A percentile compares a stretch with the other conserved stretches of the same genome.
Evolutionary conservation across 1,139 yeast species (phyloP).

Genomic region (Pichia sp.): DNA sequence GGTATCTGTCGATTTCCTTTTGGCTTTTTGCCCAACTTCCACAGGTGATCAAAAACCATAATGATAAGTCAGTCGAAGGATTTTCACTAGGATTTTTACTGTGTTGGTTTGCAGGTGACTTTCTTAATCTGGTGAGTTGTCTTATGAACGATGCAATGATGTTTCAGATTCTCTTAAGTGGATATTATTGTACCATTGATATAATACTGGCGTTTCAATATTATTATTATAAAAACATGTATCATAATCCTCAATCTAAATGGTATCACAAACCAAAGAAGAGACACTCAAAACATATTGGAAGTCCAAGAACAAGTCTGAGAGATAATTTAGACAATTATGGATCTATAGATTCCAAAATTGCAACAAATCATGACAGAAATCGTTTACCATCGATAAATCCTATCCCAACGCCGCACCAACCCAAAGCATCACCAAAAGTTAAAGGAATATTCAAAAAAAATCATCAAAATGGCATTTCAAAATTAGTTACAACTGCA

Average conservation of each 20-base stretch:
- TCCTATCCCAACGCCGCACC: background rate
- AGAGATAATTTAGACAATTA: conserved; percentile 15
- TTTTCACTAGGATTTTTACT: conserved; percentile 68
- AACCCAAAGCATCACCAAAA: background rate
- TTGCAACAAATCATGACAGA: background rate
- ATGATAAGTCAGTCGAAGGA: conserved; percentile 77
- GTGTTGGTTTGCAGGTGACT: conserved; percentile 83
- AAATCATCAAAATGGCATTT: conserved; percentile 5
- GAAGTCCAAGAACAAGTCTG: conserved; percentile 22
- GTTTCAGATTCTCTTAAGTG: conserved; percentile 70
- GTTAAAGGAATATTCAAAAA: conserved; percentile 9
- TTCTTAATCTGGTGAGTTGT: conserved; percentile 75
- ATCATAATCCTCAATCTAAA: conserved; percentile 27
- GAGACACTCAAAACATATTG: conserved; percentile 13
- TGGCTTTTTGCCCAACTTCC: conserved; percentile 91
- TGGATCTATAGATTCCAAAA: conserved; percentile 8
- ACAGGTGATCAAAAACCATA: conserved; percentile 71
- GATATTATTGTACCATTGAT: conserved; percentile 73
- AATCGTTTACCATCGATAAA: background rate
- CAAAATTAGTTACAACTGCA: conserved; percentile 23
- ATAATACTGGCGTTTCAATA: conserved; percentile 65
- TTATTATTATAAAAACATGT: conserved; percentile 53
- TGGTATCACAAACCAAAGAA: conserved; percentile 28
- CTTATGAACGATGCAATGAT: conserved; percentile 65
- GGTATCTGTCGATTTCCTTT: conserved; percentile 48